A percentile compares a stretch with the other conserved stretches of the same genome.
phyloP scores from a whole-genome alignment of 140 eudicot genomes.

The Stevia rebaudiana region DNA sequence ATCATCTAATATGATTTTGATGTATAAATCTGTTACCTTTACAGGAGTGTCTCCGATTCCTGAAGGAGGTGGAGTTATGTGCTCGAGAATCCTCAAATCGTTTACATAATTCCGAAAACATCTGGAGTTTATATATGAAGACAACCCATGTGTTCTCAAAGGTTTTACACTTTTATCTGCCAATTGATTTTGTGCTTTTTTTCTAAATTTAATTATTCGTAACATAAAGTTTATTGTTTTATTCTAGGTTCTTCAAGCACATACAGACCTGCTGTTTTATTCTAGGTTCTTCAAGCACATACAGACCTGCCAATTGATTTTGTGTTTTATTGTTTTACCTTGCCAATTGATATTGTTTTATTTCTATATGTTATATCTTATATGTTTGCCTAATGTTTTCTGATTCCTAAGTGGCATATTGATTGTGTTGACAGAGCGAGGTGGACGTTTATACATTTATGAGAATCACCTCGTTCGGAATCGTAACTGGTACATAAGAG shows the following conservation, averaged over 20 bases:
- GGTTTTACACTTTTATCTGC: slow-evolving; percentile 48
- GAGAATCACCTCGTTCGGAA: too few relatives aligned
- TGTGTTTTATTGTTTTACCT: too few relatives aligned
- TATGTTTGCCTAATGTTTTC: too few relatives aligned
- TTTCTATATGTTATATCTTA: slow-evolving; percentile 7
- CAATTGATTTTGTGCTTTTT: slow-evolving; percentile 9
- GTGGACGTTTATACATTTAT: too few relatives aligned
- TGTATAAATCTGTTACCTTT: slow-evolving; percentile 14
- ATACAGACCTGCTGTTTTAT: slow-evolving; percentile 37
- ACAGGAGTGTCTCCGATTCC: slow-evolving; percentile 74
- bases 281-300: too few relatives aligned
- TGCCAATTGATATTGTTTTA: slow-evolving; percentile 21
- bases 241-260: slow-evolving; percentile 63
- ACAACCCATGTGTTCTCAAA: slow-evolving; percentile 53
- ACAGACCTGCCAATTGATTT: too few relatives aligned
- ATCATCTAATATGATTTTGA: background rate
- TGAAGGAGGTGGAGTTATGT: slow-evolving; percentile 63
- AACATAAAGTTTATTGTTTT: background rate
- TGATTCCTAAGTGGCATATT: too few relatives aligned
- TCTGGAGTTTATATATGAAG: slow-evolving; percentile 49
- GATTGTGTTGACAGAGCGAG: slow-evolving; percentile 64
- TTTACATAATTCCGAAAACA: slow-evolving; percentile 49
- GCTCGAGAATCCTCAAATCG: slow-evolving; percentile 51
- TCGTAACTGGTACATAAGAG: too few relatives aligned
- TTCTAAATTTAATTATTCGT: background rate